Evolutionary conservation across 2,329 filamentous ascomycete species (phyloP).

Genomic region (Venturia oleaginea): DNA sequence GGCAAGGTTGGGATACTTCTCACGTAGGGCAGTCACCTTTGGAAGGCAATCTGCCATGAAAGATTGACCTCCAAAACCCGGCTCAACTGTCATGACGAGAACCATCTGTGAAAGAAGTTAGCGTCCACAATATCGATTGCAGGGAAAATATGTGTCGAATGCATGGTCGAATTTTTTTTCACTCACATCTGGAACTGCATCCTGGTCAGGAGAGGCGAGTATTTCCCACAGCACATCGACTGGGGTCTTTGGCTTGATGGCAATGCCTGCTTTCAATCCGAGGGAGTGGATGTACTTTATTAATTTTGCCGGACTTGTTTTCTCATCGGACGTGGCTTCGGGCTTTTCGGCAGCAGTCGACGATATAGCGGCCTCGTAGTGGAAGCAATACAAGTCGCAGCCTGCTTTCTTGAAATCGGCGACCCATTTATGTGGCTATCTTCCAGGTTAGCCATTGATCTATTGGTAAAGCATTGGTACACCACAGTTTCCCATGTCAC

Average conservation of each 20-base stretch:
- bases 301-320: slow-evolving; percentile 75
- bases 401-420: slow-evolving; percentile 88
- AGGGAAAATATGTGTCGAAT: not conserved
- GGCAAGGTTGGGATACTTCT: slow-evolving; percentile 81
- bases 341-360: slow-evolving; percentile 79
- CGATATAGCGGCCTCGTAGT: slow-evolving; percentile 86
- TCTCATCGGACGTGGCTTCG: slow-evolving; percentile 55
- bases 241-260: slow-evolving; percentile 84
- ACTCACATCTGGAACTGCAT: slow-evolving; percentile 82
- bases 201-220: slow-evolving; percentile 60
- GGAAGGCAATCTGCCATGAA: slow-evolving; percentile 96
- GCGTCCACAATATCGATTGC: not conserved
- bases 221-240: slow-evolving; percentile 92
- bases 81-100: slow-evolving; percentile 95
- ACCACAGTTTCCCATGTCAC: not conserved
- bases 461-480: not conserved
- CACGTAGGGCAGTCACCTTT: slow-evolving; percentile 77
- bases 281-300: slow-evolving; percentile 84
- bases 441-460: slow-evolving; percentile 16
- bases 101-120: slow-evolving; percentile 62
- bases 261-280: slow-evolving; percentile 85
- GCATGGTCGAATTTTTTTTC: not conserved
- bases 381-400: slow-evolving; percentile 99
- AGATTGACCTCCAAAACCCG: slow-evolving; percentile 94
- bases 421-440: slow-evolving; percentile 93